A percentile compares a stretch with the other conserved stretches of the same genome.
phyloP scores from a whole-genome alignment of 2,329 filamentous ascomycete species.

The Apiospora saccharicola region DNA sequence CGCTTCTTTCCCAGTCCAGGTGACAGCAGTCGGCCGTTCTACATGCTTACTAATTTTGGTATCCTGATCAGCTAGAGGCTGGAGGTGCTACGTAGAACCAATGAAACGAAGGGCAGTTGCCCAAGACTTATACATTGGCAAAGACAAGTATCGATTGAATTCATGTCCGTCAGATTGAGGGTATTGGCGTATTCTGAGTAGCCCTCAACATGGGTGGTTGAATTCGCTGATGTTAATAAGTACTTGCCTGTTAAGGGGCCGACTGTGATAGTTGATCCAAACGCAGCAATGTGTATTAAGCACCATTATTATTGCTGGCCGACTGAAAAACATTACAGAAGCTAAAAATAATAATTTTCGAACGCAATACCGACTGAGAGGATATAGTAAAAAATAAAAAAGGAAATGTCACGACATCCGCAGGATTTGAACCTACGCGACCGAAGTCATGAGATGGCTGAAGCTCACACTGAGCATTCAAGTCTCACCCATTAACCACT shows the following conservation, averaged over 20 bases:
- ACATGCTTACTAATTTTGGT: too few relatives aligned
- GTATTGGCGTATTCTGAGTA: too few relatives aligned
- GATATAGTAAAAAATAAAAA: not conserved
- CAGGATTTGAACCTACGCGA: constrained; percentile 29
- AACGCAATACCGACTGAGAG: fast-evolving
- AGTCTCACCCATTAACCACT: constrained; percentile 33
- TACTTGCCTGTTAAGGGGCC: not conserved
- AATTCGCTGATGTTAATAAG: not conserved
- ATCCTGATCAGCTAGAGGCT: too few relatives aligned
- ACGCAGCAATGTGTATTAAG: not conserved
- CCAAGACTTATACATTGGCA: too few relatives aligned
- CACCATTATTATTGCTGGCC: not conserved
- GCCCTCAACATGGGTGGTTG: too few relatives aligned
- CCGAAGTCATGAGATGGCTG: constrained; percentile 28
- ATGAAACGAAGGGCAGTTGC: too few relatives aligned
- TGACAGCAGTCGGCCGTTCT: too few relatives aligned
- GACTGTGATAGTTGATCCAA: not conserved
- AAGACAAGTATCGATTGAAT: too few relatives aligned
- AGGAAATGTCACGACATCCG: constrained; percentile 22
- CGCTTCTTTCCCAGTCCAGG: too few relatives aligned
- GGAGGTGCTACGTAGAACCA: too few relatives aligned
- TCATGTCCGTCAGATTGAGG: too few relatives aligned
- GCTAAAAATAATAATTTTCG: not conserved
- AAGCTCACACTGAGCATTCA: constrained; percentile 27
- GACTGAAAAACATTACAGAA: not conserved